Base-by-base conservation (phyloP, 306 rosid species). In the Rosa rugosa region DNA sequence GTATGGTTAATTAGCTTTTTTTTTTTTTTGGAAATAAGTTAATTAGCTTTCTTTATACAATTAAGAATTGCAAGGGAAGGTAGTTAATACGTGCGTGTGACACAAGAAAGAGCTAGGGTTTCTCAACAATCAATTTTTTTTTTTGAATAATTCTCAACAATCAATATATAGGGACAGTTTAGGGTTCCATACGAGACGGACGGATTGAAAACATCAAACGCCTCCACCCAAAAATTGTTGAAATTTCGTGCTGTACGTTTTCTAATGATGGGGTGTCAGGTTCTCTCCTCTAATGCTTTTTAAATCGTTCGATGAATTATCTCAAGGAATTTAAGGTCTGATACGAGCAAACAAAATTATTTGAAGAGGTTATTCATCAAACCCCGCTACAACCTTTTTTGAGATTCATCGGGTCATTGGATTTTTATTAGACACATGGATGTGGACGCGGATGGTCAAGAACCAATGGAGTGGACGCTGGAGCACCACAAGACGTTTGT, bases 401-500 rank as follows among this genome's bases (percentile, higher is more conserved):
- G 57, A 51, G 57, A 51, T n/a, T n/a, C 62, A 56, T 3, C 27
- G 62, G 22, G 3, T n/a, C 9, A 53, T 8, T 16, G 27, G 23
- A 54, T 25, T 4, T 22, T 10, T 22, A 23, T n/a, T 10, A 8
- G 17, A 59, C 25, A 59, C 65, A 59, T 57, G 63, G 31, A n/a
- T 20, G 63, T 59, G 13, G 17, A 59, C 14, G 36, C 17, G 14
- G 16, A 59, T 23, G 6, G 34, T 23, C 65, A 59, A 59, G 36
- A 23, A 8, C 10, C 36, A 23, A 22, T 23, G 13, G 65, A 9
- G 36, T 69, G 73, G 73, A 69, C 34, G 42, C 9, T 69, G 56
- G 73, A 69, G 53, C 56, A 44, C 42, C 73, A 69, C 11, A 45
- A 42, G 73, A 45, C 16, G 11, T 12, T 69, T 44, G 56, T 69